phyloP scores from a whole-genome alignment of 1,284 basidiomycete species.

The Caloboletus firmus region DNA sequence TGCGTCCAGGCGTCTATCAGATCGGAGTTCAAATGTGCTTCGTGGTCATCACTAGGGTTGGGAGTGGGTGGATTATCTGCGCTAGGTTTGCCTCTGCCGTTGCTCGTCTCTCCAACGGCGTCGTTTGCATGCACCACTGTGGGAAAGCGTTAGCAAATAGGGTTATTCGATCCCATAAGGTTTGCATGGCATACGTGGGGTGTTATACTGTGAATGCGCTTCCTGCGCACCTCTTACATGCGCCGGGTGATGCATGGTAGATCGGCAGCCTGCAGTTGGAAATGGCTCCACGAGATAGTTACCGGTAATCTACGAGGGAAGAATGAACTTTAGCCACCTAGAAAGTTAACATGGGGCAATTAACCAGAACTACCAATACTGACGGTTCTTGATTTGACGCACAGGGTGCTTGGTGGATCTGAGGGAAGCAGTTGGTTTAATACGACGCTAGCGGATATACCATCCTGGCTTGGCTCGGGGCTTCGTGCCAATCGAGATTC shows the following conservation, averaged over 20 bases:
- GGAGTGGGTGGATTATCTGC: not conserved
- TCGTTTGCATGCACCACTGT: conserved; percentile 8
- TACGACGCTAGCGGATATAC: not conserved
- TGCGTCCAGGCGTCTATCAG: conserved; percentile 27
- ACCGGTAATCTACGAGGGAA: not conserved
- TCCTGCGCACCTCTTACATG: conserved; percentile 1
- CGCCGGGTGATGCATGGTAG: conserved; percentile 1
- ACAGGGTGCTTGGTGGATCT: not conserved
- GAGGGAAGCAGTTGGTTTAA: conserved; percentile 1
- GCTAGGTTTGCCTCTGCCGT: conserved; percentile 3
- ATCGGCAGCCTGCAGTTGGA: not conserved
- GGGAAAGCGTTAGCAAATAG: not conserved
- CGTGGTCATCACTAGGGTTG: conserved; percentile 1
- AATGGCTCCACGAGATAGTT: not conserved
- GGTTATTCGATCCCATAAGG: not conserved
- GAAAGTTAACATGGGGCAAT: conserved; percentile 1
- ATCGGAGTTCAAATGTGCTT: conserved; percentile 16
- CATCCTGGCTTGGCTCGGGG: not conserved
- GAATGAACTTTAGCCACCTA: not conserved
- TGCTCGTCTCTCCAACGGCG: conserved; percentile 1
- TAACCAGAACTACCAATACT: conserved; percentile 3
- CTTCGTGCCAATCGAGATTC: not conserved
- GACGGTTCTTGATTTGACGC: conserved; percentile 2
- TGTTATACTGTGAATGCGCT: not conserved
- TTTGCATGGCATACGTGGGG: conserved; percentile 17